phyloP scores from a whole-genome alignment of 768 basidiomycete species.

The Russula griseocarnosa region DNA sequence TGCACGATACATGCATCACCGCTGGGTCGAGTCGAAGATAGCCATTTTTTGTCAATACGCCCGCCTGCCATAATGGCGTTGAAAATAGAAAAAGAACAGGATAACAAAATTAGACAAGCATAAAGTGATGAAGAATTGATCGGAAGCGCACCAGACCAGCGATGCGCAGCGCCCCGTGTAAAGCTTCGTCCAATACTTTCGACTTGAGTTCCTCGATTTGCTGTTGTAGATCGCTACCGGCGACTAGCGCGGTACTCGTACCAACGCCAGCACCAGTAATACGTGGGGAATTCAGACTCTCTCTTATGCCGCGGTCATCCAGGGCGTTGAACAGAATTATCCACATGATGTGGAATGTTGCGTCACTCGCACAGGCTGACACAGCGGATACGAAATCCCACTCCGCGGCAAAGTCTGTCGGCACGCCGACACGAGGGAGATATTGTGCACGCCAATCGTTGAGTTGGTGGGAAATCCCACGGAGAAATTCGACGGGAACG shows the following conservation, averaged over 20 bases:
- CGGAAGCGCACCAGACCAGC: slow-evolving; percentile 67
- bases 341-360: slow-evolving; percentile 92
- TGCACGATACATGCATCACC: slow-evolving; percentile 83
- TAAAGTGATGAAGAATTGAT: background rate
- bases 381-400: slow-evolving; percentile 90
- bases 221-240: slow-evolving; percentile 35
- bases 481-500: slow-evolving; percentile 63
- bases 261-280: slow-evolving; percentile 35
- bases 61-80: slow-evolving; percentile 45
- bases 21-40: slow-evolving; percentile 88
- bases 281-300: slow-evolving; percentile 49
- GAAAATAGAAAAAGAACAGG: background rate
- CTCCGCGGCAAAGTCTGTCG: slow-evolving; percentile 72
- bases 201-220: slow-evolving; percentile 62
- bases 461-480: slow-evolving; percentile 52
- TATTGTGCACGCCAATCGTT: slow-evolving; percentile 72
- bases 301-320: slow-evolving; percentile 80
- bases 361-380: slow-evolving; percentile 74
- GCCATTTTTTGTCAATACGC: slow-evolving; percentile 80
- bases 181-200: slow-evolving; percentile 73
- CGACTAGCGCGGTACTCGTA: slow-evolving; percentile 31
- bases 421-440: slow-evolving; percentile 78
- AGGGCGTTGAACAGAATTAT: slow-evolving; percentile 76
- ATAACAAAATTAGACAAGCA: background rate
- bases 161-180: slow-evolving; percentile 82